phyloP scores from a whole-genome alignment of 768 basidiomycete genomes.

The Pisolithus marmoratus region DNA sequence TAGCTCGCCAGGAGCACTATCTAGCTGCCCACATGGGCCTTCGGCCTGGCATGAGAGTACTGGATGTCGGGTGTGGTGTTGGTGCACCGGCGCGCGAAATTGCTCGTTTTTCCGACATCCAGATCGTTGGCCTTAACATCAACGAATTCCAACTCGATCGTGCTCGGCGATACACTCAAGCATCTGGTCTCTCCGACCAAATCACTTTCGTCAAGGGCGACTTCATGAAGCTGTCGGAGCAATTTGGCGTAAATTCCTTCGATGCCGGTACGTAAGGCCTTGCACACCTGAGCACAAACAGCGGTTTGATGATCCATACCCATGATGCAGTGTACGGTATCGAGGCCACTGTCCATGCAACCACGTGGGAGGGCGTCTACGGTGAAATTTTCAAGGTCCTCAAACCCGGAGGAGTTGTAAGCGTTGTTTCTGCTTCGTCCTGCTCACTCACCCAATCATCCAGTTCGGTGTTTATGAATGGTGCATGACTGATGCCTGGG shows the following conservation, averaged over 20 bases:
- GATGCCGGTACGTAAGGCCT: constrained; percentile 72
- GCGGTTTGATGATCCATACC: not conserved
- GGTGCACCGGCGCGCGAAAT: constrained; percentile 97
- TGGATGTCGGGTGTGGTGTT: constrained; percentile 98
- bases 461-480: constrained; percentile 99
- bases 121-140: constrained; percentile 88
- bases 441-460: not conserved
- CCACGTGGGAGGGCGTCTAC: constrained; percentile 93
- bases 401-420: constrained; percentile 90
- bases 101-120: constrained; percentile 80
- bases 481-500: constrained; percentile 98
- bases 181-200: constrained; percentile 68
- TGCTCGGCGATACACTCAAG: constrained; percentile 75
- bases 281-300: not conserved
- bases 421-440: not conserved
- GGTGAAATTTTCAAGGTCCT: constrained; percentile 88
- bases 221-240: constrained; percentile 90
- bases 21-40: constrained; percentile 83
- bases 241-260: constrained; percentile 89
- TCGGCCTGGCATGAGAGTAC: constrained; percentile 87
- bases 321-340: constrained; percentile 77
- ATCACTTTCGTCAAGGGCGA: constrained; percentile 87
- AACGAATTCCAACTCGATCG: constrained; percentile 91
- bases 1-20: constrained; percentile 95
- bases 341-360: constrained; percentile 96